phyloP scores from a whole-genome alignment of 1,139 yeast genomes.

The Blastobotrys elegans region DNA sequence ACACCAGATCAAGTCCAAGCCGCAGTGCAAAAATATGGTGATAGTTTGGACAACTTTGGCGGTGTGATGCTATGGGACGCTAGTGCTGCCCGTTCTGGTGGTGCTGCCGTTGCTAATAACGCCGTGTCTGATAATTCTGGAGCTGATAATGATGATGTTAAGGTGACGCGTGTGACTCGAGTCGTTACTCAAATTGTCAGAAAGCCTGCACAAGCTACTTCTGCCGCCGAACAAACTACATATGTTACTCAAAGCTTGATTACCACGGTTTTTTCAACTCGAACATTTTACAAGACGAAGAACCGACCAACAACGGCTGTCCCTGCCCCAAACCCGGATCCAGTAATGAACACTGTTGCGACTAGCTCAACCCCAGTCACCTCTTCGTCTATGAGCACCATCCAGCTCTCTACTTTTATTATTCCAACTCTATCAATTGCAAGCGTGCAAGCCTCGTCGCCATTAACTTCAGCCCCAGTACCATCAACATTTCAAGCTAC shows the following conservation, averaged over 20 bases:
- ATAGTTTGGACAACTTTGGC: constrained; percentile 51
- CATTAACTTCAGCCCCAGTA: no score
- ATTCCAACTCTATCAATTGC: background rate
- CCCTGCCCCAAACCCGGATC: background rate
- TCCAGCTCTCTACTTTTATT: background rate
- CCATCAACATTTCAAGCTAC: no score
- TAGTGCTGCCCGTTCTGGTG: background rate
- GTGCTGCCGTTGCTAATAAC: background rate
- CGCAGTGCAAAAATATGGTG: constrained; percentile 23
- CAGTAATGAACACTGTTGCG: background rate
- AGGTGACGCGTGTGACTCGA: background rate
- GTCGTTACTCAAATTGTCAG: background rate
- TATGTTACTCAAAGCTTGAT: background rate
- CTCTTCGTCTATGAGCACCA: background rate
- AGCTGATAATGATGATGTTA: background rate
- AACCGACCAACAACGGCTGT: background rate
- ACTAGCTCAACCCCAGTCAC: background rate
- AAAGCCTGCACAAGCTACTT: background rate
- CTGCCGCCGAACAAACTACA: background rate
- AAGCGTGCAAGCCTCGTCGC: background rate
- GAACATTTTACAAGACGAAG: background rate
- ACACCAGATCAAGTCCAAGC: constrained; percentile 27
- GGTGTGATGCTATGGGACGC: constrained; percentile 90
- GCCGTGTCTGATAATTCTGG: background rate
- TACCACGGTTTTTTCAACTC: background rate